Base-by-base conservation (phyloP, 345 rosid species). In the Eutrema japonicum region DNA sequence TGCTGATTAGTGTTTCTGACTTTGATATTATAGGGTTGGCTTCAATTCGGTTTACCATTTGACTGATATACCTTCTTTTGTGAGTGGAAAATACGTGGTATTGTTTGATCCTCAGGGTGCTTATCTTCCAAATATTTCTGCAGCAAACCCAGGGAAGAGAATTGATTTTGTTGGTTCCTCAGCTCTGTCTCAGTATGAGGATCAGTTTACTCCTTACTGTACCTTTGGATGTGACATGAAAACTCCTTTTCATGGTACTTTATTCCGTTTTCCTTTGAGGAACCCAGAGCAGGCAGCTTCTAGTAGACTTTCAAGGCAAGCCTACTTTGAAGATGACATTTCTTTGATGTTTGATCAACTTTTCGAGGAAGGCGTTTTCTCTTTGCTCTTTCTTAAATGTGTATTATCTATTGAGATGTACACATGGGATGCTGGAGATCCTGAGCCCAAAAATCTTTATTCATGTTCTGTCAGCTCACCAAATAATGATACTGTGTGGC, bases 1-100 rank as follows among this genome's bases (percentile, higher is more conserved):
- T 63, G 57, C 65, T 80, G 75, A 71, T 71, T 8, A 50, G 0
- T 73, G 38, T 29, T 29, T 33, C 13, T 73, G 46, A 5, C 61
- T 69, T 79, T 54, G 18, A 57, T 70, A 7, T 66, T 81, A 26
- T 72, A 89, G 94, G 84, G 92, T 90, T 72, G 98, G 98, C 10
- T 93, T 93, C 89, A 90, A 93, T 79, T 90, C 98, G 26, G 97
- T 93, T 37, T 93, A 93, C 66, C 98, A 93, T 80, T 81, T 93
- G 71, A 93, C 98, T 14, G 98, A 93, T 79, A 78, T 93, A 84
- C 98, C 98, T 13, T 90, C 97, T 11, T 93, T 93, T 65, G 98
- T 89, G 74, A 93, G 98, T 77, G 93, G 93, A 7, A 90, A 89
- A 26, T 87, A 89, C 73, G 85, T 83, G 18, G 98, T 93, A 29